Conservation (phyloP, 1,284 basidiomycete genomes). For the Entoloma clypeatum region DNA sequence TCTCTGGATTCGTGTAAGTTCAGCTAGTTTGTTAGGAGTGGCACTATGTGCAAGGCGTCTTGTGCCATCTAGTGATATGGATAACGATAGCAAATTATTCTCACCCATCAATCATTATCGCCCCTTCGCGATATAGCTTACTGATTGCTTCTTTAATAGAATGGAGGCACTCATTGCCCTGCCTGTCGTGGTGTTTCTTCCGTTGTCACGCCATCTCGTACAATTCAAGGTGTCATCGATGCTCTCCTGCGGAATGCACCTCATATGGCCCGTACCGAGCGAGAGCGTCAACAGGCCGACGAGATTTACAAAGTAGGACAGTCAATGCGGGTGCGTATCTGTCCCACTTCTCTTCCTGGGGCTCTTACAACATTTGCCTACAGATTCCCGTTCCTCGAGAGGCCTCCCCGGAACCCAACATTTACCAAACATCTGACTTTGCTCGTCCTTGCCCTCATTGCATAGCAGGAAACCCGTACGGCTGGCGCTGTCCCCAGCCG, state of each 20-base stretch:
- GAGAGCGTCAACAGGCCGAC: constrained; percentile 72
- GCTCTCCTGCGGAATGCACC: constrained; percentile 62
- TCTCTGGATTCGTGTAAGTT: constrained; percentile 74
- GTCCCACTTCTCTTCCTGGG: constrained; percentile 1
- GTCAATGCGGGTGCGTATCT: constrained; percentile 60
- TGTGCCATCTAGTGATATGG: background rate
- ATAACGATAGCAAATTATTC: too few species aligned
- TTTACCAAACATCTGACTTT: constrained; percentile 57
- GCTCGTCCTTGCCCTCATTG: constrained; percentile 76
- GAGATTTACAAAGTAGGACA: constrained; percentile 63
- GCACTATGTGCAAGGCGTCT: constrained; percentile 3
- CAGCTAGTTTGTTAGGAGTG: constrained; percentile 10
- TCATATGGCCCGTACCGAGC: constrained; percentile 54
- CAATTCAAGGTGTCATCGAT: constrained; percentile 67
- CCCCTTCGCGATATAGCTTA: background rate
- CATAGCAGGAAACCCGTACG: constrained; percentile 55
- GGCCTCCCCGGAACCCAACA: constrained; percentile 67
- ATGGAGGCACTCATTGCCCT: constrained; percentile 76
- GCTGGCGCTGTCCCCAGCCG: constrained; percentile 71
- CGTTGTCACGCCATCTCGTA: constrained; percentile 62
- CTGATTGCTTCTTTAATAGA: constrained; percentile 40
- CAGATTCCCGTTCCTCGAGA: constrained; percentile 72
- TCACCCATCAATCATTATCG: too few species aligned
- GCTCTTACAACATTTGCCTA: constrained; percentile 13
- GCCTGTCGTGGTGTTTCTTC: constrained; percentile 67